Base-by-base conservation (phyloP, 1,139 yeast genomes). In the Blastobotrys proliferans region DNA sequence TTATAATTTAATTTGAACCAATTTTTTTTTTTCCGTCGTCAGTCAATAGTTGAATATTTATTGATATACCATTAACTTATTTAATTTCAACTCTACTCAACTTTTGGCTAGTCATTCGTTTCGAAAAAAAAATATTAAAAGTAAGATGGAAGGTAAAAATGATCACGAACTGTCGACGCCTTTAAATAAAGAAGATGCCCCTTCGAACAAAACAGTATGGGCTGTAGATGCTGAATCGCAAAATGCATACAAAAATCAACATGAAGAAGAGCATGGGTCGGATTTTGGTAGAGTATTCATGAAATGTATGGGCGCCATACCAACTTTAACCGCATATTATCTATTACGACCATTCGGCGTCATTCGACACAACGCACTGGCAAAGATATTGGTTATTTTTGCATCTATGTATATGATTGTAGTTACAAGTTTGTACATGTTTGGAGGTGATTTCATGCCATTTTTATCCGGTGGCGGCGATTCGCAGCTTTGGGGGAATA, bases 321-420 rank as follows among this genome's bases (percentile, higher is more conserved):
- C 48, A 3, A 45, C 45, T 5, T 17, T 29, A 4, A 16, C 41
- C 31, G 48, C 48, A 22, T 30, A 27, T 18, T 22, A 29, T 13
- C 13, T 40, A 30, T 38, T 45, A 6, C 40, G 42, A 10, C 43
- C 44, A 10, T 34, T 45, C 29, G 49, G 49, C 24, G 28, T 40
- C 25, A 40, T 45, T 39, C 28, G 43, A 17, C 46, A 43, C 16
- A 39, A 38, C 32, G 34, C 41, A 2, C 19, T 45, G 26, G 46
- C 41, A 25, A 45, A 45, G 31, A 40, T 45, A 5, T 47, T 55
- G 16, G 38, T 43, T 9, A 35, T 53, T 10, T 42, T 52, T 13
- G 52, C 54, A 10, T 44, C 50, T 6, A 46, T 52, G 2, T 55
- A 55, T 41, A 36, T 53, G 28, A 25, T 53, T 10, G 47, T 51